Percentiles rank a stretch among this genome's conserved stretches.
Conservation (phyloP, 1,139 yeast genomes). For the Sugiyamaella sp. region DNA sequence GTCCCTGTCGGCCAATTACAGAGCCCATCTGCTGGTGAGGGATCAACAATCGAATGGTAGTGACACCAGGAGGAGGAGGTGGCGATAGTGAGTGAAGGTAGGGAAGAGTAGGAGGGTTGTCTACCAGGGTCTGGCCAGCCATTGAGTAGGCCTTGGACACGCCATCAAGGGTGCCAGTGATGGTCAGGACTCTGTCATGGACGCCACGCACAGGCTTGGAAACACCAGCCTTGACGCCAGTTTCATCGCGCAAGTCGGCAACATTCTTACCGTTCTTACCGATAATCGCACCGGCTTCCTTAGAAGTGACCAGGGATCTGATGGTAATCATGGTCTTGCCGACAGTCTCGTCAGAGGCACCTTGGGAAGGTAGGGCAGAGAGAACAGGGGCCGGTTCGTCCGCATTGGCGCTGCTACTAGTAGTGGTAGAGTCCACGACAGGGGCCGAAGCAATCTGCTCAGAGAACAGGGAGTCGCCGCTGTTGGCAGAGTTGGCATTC, state of each 20-base stretch:
- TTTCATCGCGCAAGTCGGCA: slow-evolving; percentile 73
- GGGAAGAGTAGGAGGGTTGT: slow-evolving; percentile 43
- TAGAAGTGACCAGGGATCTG: slow-evolving; percentile 76
- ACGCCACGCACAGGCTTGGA: slow-evolving; percentile 81
- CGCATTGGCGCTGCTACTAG: background rate
- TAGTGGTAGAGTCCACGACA: slow-evolving; percentile 14
- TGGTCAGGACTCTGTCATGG: slow-evolving; percentile 81
- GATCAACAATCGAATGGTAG: slow-evolving; percentile 69
- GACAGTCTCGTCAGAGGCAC: slow-evolving; percentile 5
- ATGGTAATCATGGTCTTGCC: slow-evolving; percentile 34
- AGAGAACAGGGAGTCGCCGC: slow-evolving; percentile 12
- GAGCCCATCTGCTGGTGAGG: slow-evolving; percentile 93
- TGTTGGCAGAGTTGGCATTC: slow-evolving; percentile 3
- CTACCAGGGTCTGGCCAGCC: slow-evolving; percentile 65
- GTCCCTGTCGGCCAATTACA: slow-evolving; percentile 83
- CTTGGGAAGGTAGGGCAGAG: too few species aligned
- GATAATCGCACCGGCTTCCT: slow-evolving; percentile 89
- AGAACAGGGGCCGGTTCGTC: background rate
- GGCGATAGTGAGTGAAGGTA: slow-evolving; percentile 55
- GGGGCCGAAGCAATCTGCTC: slow-evolving; percentile 14
- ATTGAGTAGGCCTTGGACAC: slow-evolving; percentile 73
- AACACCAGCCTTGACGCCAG: slow-evolving; percentile 86
- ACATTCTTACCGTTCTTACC: slow-evolving; percentile 87
- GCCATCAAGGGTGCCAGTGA: slow-evolving; percentile 75
- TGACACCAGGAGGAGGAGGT: slow-evolving; percentile 57